Conservation (phyloP, 2,329 filamentous ascomycete species). For the Nannizziopsis arthrosporioides region DNA sequence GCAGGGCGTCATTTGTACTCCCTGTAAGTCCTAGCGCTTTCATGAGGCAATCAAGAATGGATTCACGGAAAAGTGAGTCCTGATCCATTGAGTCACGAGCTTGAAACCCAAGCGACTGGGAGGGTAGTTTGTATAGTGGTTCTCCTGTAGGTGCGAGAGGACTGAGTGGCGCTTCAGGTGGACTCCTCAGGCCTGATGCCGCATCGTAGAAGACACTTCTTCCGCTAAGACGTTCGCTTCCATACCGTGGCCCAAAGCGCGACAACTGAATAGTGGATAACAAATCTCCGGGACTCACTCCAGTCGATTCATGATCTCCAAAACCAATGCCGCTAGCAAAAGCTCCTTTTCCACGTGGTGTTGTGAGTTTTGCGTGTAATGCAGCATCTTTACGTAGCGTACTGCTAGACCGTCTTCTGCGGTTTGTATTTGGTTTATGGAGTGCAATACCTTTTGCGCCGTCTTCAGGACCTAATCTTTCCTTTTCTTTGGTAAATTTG, state of each 20-base stretch:
- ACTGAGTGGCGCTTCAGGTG: constrained; percentile 2
- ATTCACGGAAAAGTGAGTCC: constrained; percentile 76
- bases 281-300: constrained; percentile 63
- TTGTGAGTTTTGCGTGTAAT: constrained; percentile 51
- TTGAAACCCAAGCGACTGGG: constrained; percentile 40
- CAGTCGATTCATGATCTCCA: constrained; percentile 28
- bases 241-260: constrained; percentile 45
- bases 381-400: constrained; percentile 68
- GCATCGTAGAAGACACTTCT: constrained; percentile 11
- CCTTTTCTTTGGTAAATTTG: constrained; percentile 77
- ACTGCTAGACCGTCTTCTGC: constrained; percentile 60
- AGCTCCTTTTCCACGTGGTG: constrained; percentile 30
- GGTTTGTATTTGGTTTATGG: constrained; percentile 61
- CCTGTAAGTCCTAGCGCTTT: constrained; percentile 73
- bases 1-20: constrained; percentile 51
- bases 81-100: constrained; percentile 76
- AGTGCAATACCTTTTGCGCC: constrained; percentile 85
- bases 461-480: constrained; percentile 69
- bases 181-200: constrained; percentile 10
- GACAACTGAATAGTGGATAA: constrained; percentile 65
- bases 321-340: constrained; percentile 17
- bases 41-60: constrained; percentile 89
- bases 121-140: constrained; percentile 16
- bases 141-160: neutral
- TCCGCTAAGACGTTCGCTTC: constrained; percentile 13